Evolutionary conservation across 768 basidiomycete genomes (phyloP), one percentile per base, ranked within the genome.

Genomic region (Russula sp.): DNA sequence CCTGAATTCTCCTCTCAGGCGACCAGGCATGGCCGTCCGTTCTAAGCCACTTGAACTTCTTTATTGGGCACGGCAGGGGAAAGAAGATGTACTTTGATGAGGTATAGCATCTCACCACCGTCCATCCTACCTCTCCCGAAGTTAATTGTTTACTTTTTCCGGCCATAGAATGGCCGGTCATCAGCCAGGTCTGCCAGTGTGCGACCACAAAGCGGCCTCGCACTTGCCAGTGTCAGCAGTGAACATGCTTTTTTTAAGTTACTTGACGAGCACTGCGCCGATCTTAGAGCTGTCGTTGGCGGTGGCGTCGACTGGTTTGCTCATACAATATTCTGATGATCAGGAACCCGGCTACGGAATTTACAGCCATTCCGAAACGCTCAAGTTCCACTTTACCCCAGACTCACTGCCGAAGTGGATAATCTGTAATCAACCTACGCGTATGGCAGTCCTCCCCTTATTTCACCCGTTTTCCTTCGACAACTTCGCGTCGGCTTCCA

Each of bases 291-390:
- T 0, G 80, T 81, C 31, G 70, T 74, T 16, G 80, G 80, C 3
- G 87, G 87, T 22, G 87, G 87, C 27, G 75, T 90, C 40, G 87
- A 88, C 11, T 91, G 89, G 89, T 91, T 91, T 68, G 87, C 86
- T 32, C 89, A 91, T 70, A 84, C 90, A n/a, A 58, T 90, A 89
- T 69, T 83, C 84, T 1, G 89, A 89, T 69, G 63, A 73, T 63
- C 79, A 83, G 72, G 79, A 79, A 56, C 83, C 85, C 18, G 88
- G 88, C 11, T 91, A 91, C 68, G 89, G 88, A 6, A 81, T 90
- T 57, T 86, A 86, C 68, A 73, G 79, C 37, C 65, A 47, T 0
- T 72, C 75, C 35, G 82, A 83, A 22, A 69, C 71, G 22, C 66
- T 79, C 64, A 89, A 90, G 74, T 87, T 89, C 70, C 73, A 76